Base-by-base conservation (phyloP, 2,329 filamentous ascomycete genomes). In the Eutypella sp. region DNA sequence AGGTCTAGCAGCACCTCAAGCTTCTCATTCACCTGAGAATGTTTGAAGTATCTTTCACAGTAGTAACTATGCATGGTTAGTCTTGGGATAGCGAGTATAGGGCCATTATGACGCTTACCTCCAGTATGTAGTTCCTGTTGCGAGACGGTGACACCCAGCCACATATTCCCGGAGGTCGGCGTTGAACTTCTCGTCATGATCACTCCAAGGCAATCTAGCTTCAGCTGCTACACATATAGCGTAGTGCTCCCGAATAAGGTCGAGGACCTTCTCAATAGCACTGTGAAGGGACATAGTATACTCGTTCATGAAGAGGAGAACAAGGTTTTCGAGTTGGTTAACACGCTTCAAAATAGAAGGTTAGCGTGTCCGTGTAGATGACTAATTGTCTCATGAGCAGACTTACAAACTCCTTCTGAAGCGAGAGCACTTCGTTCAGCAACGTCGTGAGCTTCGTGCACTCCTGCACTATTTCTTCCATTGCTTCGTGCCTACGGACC, bases 401-500 rank as follows among this genome's bases (percentile, higher is more conserved):
- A 57, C 60, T 46, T 42, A 63, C 59, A 38, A 63, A 63, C 52
- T 61, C 59, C 37, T 61, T 63, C 20, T 62, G 58, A n/a, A 60
- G 33, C 9, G 59, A 61, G 13, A 59, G 41, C 11, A 62, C 43
- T 22, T 63, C 60, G 33, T 63, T 62, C 8, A 61, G 22, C 1
- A 63, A 47, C 19, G 58, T 46, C 5, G 53, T 57, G 9, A 63
- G 42, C 29, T 57, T 57, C 4, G 57, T 59, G 29, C 55, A 61
- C 39, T 57, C 56, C 22, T 49, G 47, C n/a, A 61, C 54, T 13
- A 63, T 57, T 11, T 29, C 25, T 23, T 63, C 57, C 44, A 63
- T 52, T 7, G 60, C 58, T 44, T 61, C 57, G 19, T 61, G 58
- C 7, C 44, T 41, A 37, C 58, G 51, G 16, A 62, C 44, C 3